These are phyloP conservation scores for Aspergillus piperis DNA, from an alignment of 2,329 filamentous ascomycete genomes.

Conservation along the genomic window DNA sequence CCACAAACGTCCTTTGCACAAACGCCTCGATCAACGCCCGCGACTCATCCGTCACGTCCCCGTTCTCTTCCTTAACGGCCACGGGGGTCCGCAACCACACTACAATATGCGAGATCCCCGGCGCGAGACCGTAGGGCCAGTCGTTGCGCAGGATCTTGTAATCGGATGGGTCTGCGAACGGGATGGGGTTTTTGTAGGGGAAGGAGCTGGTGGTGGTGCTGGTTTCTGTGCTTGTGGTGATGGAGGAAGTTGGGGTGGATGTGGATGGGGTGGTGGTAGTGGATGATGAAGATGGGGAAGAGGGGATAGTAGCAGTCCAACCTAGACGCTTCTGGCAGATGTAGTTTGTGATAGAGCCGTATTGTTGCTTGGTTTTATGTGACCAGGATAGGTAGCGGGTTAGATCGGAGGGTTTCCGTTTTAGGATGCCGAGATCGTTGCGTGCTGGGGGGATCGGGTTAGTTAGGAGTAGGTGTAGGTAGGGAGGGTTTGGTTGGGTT, in stretches of 20 bases:
- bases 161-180: slow-evolving; percentile 57
- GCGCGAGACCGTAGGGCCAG: slow-evolving; percentile 62
- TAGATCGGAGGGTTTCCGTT: slow-evolving; percentile 61
- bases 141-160: slow-evolving; percentile 62
- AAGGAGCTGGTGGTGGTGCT: slow-evolving; percentile 45
- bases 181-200: slow-evolving; percentile 47
- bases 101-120: slow-evolving; percentile 58
- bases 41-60: slow-evolving; percentile 55
- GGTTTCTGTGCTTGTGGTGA: slow-evolving; percentile 18
- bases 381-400: slow-evolving; percentile 63
- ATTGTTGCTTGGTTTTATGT: slow-evolving; percentile 53
- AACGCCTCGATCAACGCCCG: slow-evolving; percentile 52
- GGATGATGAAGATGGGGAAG: not conserved
- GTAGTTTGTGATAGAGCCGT: slow-evolving; percentile 59
- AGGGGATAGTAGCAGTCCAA: slow-evolving; percentile 45
- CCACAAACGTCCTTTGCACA: slow-evolving; percentile 53
- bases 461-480: not conserved
- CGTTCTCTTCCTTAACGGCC: slow-evolving; percentile 46
- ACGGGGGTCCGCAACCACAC: slow-evolving; percentile 60
- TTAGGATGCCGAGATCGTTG: slow-evolving; percentile 58
- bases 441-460: slow-evolving; percentile 33
- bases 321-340: slow-evolving; percentile 57
- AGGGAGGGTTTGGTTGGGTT: not conserved
- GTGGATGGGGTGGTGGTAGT: not conserved
- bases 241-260: slow-evolving; percentile 17